A percentile compares a stretch with the other conserved stretches of the same genome.
These are phyloP conservation scores for Chaetomium fimeti DNA, from an alignment of 495 filamentous ascomycete species.

Conservation along the genomic window DNA sequence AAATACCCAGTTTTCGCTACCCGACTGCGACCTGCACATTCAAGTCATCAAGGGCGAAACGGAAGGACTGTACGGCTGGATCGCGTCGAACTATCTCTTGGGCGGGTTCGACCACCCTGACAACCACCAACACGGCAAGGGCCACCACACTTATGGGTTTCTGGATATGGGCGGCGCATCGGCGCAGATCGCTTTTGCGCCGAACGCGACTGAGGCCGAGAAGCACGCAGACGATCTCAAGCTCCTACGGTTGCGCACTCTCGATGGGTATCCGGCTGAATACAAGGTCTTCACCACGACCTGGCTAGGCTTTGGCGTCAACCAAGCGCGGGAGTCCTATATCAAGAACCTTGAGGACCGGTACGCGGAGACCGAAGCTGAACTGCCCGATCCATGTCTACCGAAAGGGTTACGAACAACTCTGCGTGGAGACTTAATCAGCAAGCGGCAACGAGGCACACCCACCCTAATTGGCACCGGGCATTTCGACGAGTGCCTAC, in stretches of 20 bases:
- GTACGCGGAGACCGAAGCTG: slow-evolving; percentile 53
- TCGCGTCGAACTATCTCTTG: slow-evolving; percentile 94
- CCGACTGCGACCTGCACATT: slow-evolving; percentile 86
- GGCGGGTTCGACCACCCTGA: slow-evolving; percentile 86
- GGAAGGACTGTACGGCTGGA: slow-evolving; percentile 97
- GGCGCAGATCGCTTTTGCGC: slow-evolving; percentile 95
- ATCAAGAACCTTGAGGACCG: slow-evolving; percentile 65
- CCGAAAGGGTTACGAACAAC: slow-evolving; percentile 72
- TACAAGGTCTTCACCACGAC: slow-evolving; percentile 91
- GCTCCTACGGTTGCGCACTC: slow-evolving; percentile 73
- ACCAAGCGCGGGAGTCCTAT: slow-evolving; percentile 82
- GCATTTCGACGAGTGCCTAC: slow-evolving; percentile 79
- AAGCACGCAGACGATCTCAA: slow-evolving; percentile 91
- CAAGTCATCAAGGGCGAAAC: slow-evolving; percentile 97
- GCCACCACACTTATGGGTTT: slow-evolving; percentile 95
- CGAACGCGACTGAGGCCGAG: slow-evolving; percentile 84
- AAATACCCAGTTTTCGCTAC: slow-evolving; percentile 79
- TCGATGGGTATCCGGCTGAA: slow-evolving; percentile 73
- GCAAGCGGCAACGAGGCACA: slow-evolving; percentile 30
- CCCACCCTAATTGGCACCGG: slow-evolving; percentile 73
- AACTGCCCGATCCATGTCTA: slow-evolving; percentile 89
- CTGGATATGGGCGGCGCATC: slow-evolving; percentile 98
- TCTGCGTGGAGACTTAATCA: slow-evolving; percentile 54
- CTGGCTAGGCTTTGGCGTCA: slow-evolving; percentile 94
- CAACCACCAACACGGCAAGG: slow-evolving; percentile 71